phyloP scores from a whole-genome alignment of 2,329 filamentous ascomycete genomes.

The Paecilomyces niveus region DNA sequence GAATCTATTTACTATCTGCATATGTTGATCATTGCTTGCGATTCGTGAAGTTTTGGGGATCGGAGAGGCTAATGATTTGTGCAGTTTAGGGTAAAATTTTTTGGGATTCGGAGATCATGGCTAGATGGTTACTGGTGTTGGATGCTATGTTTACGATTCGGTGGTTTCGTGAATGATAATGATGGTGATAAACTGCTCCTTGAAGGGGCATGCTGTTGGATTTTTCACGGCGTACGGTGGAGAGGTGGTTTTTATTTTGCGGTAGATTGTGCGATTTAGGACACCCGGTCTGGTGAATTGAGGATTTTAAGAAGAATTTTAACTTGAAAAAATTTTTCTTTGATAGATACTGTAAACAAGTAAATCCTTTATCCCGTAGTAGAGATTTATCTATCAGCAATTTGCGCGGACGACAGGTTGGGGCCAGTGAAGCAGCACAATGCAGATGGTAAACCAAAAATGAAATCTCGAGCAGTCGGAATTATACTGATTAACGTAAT shows the following conservation, averaged over 20 bases:
- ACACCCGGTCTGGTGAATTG: background rate
- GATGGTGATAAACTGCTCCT: too few species aligned
- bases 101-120: background rate
- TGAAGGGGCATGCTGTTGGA: background rate
- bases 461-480: too few species aligned
- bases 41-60: background rate
- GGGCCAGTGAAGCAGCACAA: too few species aligned
- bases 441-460: too few species aligned
- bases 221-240: background rate
- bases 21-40: background rate
- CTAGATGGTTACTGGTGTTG: background rate
- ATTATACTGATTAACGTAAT: too few species aligned
- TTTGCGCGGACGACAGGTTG: too few species aligned
- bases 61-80: slow-evolving; percentile 9
- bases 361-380: background rate
- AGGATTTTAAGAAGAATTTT: background rate
- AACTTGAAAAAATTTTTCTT: background rate
- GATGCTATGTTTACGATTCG: background rate
- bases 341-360: background rate
- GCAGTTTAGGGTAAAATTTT: background rate
- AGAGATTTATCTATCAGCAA: background rate
- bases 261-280: background rate
- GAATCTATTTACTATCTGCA: slow-evolving; percentile 2
- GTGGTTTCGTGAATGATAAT: too few species aligned
- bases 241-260: background rate